Evolutionary conservation across 2,329 filamentous ascomycete species (phyloP), one percentile per base, ranked within the genome.

Genomic region (Thielaviopsis populi): DNA sequence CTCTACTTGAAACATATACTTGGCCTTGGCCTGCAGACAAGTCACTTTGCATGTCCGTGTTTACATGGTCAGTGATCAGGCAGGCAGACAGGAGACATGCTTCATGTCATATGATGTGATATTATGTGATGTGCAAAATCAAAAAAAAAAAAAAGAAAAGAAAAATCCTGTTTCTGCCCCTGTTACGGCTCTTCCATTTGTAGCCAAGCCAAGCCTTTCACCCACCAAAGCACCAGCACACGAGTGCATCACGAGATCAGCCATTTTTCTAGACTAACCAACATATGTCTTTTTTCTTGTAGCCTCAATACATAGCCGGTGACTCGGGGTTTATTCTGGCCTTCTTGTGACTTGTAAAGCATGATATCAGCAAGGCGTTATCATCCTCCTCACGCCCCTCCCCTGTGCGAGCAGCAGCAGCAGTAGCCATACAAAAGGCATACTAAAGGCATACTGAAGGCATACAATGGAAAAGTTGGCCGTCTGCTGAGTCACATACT

Each of bases 111-210:
- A n/a, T 19, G 43, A 19, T 46, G 43, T 17, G n/a, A 17, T 46
- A n/a, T 19, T 46, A 24, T 27, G 24, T 50, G 19, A 22, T 50
- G 46, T 27, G 46, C 46, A 61, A 27, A n/a, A n/a, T n/a, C n/a
- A n/a, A n/a, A n/a, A n/a, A n/a, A n/a, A 60, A n/a, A 60, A n/a
- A n/a, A 60, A 22, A 11, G 43, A 37, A 62, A 48, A 62, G 27
- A 27, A 62, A 62, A 62, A 54, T 42, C n/a, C 37, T 24, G 7
- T 42, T 43, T 33, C 46, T 53, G 43, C 53, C 53, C 61, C 30
- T 62, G n/a, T 42, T 41, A n/a, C 46, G 37, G 46, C 15, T 27
- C 22, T 50, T 11, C 46, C 46, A 50, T 50, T 24, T 1, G 15
- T 3, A 50, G 24, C 22, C 24, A 27, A 27, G 46, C 46, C 46